Conservation (phyloP, 176 grass and related monocot species). For the Melocanna baccifera region DNA sequence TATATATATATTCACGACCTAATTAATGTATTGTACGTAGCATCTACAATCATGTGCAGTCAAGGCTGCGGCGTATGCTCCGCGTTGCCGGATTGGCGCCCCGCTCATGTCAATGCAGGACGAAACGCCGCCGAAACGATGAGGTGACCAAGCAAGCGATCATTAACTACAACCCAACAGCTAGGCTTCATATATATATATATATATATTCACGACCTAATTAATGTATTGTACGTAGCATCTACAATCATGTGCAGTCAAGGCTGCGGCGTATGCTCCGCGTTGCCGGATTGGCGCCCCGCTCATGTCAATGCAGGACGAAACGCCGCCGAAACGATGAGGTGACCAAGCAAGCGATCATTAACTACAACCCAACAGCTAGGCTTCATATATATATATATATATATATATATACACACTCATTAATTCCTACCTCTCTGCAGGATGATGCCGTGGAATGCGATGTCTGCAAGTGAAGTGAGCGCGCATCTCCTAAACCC, state of each 20-base stretch:
- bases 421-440: no score
- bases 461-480: no score
- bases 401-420: no score
- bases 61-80: constrained; percentile 32
- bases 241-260: constrained; percentile 56
- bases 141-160: background rate
- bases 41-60: constrained; percentile 29
- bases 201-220: no score
- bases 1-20: no score
- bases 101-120: constrained; percentile 16
- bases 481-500: no score
- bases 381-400: no score
- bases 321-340: constrained; percentile 13
- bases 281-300: background rate
- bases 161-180: no score
- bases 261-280: constrained; percentile 30
- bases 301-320: constrained; percentile 13
- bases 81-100: background rate
- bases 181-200: no score
- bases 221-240: constrained; percentile 53
- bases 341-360: background rate
- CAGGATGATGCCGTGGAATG: no score
- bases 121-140: constrained; percentile 14
- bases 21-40: no score
- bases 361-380: no score